phyloP scores from a whole-genome alignment of 2,329 filamentous ascomycete genomes.

The Penicillium griseofulvum region DNA sequence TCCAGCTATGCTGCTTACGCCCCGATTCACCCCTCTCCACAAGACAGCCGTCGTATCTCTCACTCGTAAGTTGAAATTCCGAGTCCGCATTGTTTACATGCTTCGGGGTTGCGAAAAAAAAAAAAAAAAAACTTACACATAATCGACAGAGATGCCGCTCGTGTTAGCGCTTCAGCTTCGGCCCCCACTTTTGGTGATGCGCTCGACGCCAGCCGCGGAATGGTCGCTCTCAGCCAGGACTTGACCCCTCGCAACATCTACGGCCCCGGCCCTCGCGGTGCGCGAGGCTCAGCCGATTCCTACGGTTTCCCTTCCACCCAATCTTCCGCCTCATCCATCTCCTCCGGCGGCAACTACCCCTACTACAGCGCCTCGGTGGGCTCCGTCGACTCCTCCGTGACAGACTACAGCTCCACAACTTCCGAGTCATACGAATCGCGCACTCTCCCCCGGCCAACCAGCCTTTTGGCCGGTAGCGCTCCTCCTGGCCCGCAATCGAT shows the following conservation, averaged over 20 bases:
- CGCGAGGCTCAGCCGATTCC: constrained; percentile 74
- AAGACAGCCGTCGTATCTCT: constrained; percentile 67
- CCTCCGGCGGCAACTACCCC: constrained; percentile 73
- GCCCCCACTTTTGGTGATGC: constrained; percentile 78
- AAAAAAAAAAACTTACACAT: constrained; percentile 15
- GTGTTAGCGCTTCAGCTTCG: constrained; percentile 35
- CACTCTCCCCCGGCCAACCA: constrained; percentile 77
- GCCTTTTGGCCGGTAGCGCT: constrained; percentile 59
- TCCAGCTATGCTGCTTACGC: constrained; percentile 79
- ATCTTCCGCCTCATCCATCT: constrained; percentile 93
- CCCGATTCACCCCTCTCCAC: constrained; percentile 56
- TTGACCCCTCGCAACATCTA: constrained; percentile 86
- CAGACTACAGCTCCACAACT: constrained; percentile 86
- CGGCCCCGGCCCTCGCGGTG: constrained; percentile 64
- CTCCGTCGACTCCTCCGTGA: constrained; percentile 70
- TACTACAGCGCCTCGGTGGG: constrained; percentile 80
- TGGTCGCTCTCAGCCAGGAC: constrained; percentile 94
- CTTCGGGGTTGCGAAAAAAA: not conserved
- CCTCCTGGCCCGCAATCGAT: constrained; percentile 90
- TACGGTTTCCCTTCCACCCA: constrained; percentile 87
- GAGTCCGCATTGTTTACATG: not conserved
- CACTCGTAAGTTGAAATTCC: constrained; percentile 68
- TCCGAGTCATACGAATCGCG: constrained; percentile 83
- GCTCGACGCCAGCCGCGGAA: constrained; percentile 87
- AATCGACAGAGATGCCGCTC: constrained; percentile 31